Base-by-base conservation (phyloP, 257 asterid species). In the Solanum ossicruentum region DNA sequence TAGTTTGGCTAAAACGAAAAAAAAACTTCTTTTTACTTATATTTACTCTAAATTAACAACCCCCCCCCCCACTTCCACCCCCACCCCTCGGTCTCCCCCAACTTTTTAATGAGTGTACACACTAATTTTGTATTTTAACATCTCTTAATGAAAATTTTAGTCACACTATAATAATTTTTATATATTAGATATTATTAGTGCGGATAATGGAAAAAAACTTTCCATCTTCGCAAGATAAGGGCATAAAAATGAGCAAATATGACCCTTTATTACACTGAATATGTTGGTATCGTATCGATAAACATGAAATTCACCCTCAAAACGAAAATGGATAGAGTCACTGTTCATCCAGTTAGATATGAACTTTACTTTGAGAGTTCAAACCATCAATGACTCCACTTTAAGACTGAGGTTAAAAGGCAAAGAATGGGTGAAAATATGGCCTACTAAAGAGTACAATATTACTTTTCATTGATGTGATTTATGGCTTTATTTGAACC, bases 401-500 rank as follows among this genome's bases (percentile, higher is more conserved):
- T 86, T 84, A 65, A 61, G 86, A 84, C 79, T 58, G 65, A 52
- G 82, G 82, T 52, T 77, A 77, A 88, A 83, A 84, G 86, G 75
- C 83, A 82, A 7, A 67, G 70, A 72, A 80, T 18, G 52, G 60
- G n/a, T 54, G 57, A 39, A 77, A 77, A 52, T 7, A 77, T 77
- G 82, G 82, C 82, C 82, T 52, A 26, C 82, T 15, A 39, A 75
- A 77, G 65, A 51, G 85, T 86, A 86, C 77, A 87, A 84, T 81
- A 81, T 84, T 87, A 89, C 95, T 92, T 94, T 94, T 80, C 81
- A 88, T 86, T 89, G 97, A 95, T 91, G 95, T 92, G 97, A 95
- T 92, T 91, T 92, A 70, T 72, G 83, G 87, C 84, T 86, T 36
- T 87, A 90, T 89, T 90, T 87, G 89, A 90, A 89, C 91, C 92